These are phyloP conservation scores for Staphylotrichum tortipilum DNA, from an alignment of 495 filamentous ascomycete species.

Conservation along the genomic window DNA sequence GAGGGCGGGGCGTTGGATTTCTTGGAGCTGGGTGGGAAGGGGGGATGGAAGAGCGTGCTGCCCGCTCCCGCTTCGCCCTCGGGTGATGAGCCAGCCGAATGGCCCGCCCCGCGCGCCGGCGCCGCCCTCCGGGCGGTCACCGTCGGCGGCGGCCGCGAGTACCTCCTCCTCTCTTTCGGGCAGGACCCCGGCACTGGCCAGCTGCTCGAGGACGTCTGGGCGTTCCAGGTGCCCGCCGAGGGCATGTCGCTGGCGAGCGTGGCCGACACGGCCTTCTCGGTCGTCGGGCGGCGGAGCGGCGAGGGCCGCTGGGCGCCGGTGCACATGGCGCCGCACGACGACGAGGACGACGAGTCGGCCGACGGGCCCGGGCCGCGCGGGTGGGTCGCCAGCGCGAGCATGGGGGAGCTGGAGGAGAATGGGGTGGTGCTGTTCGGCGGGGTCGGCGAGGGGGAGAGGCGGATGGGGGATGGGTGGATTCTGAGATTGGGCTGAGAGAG, in stretches of 20 bases:
- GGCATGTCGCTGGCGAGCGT: conserved; percentile 43
- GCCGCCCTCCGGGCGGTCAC: conserved; percentile 39
- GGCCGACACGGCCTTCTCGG: conserved; percentile 45
- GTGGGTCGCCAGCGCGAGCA: conserved; percentile 39
- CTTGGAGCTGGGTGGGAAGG: conserved; percentile 39
- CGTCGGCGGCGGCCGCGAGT: conserved; percentile 46
- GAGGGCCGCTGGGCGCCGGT: conserved; percentile 47
- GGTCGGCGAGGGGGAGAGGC: conserved; percentile 31
- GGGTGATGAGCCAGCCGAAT: no score
- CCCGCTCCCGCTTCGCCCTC: no score
- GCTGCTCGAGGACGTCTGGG: conserved; percentile 67
- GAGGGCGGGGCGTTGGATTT: conserved; percentile 59
- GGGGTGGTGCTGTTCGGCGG: conserved; percentile 48
- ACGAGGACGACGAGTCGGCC: conserved; percentile 33
- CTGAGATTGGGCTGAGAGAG: conserved; percentile 40
- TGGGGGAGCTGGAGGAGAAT: conserved; percentile 42
- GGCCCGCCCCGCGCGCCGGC: no score
- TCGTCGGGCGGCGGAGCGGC: conserved; percentile 42
- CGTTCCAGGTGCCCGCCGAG: conserved; percentile 51
- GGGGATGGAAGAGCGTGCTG: conserved; percentile 32
- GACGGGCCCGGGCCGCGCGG: conserved; percentile 37
- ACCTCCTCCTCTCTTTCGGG: conserved; percentile 59
- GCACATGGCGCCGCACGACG: conserved; percentile 32
- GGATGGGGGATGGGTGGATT: conserved; percentile 49
- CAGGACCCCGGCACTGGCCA: conserved; percentile 63